phyloP scores from a whole-genome alignment of 305 asterid species.

The Euphrasia arctica region DNA sequence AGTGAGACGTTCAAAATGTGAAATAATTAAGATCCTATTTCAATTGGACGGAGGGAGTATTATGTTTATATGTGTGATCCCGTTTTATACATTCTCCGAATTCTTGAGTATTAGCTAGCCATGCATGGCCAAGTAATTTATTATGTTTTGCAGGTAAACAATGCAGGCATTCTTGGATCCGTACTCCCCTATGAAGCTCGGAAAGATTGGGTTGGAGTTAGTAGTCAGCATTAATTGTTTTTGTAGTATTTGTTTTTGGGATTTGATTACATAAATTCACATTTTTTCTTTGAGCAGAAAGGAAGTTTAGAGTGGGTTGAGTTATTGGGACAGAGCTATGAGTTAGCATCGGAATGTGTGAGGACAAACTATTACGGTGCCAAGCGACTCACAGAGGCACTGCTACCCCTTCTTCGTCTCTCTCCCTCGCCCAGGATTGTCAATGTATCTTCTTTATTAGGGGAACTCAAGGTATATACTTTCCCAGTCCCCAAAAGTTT shows the following conservation, averaged over 20 bases:
- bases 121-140: background rate
- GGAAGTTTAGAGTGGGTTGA: constrained; percentile 28
- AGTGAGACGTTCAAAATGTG: background rate
- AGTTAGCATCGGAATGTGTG: constrained; percentile 28
- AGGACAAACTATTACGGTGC: constrained; percentile 47
- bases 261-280: background rate
- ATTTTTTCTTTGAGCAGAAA: constrained; percentile 17
- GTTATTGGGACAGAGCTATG: constrained; percentile 24
- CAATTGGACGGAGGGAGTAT: too few species aligned
- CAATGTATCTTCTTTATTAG: constrained; percentile 41
- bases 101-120: background rate
- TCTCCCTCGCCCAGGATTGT: constrained; percentile 47
- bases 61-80: too few species aligned
- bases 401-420: constrained; percentile 41
- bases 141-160: constrained; percentile 32
- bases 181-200: constrained; percentile 17
- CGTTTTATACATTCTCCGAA: background rate
- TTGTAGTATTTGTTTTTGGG: too few species aligned
- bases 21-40: too few species aligned
- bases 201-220: constrained; percentile 17
- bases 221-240: background rate
- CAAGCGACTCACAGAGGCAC: constrained; percentile 33
- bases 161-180: constrained; percentile 34
- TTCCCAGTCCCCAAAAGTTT: too few species aligned
- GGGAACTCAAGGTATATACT: constrained; percentile 35